Base-by-base conservation (phyloP, 176 grass and related monocot species). In the Oryza brachyantha region DNA sequence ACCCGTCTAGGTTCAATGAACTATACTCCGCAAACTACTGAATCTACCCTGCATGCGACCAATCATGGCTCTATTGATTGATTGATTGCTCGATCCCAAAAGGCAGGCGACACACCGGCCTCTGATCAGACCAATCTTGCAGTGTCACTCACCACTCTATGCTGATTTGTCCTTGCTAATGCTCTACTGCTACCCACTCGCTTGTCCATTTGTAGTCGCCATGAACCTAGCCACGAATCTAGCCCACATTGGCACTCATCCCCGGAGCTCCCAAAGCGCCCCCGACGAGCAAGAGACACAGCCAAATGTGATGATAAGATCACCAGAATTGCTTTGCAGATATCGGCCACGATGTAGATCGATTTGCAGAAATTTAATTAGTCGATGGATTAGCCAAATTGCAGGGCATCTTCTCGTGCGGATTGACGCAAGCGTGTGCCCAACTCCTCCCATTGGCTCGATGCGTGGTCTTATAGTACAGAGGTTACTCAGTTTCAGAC, bases 1-100 rank as follows among this genome's bases (percentile, higher is more conserved):
- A n/a, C n/a, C n/a, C n/a, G n/a, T 75, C 86, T 19, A 80, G 40
- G 36, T 88, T 80, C 86, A 88, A 75, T 88, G 86, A 80, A 80
- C 81, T 45, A 32, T n/a, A n/a, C n/a, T n/a, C n/a, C n/a, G n/a
- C n/a, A 17, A 55, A 52, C 0, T n/a, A 52, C 5, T 52, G 45
- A 61, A 32, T 13, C 11, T 26, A 80, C 14, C 1, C 42, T 25
- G 66, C 40, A 78, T 40, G 70, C 52, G 63, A 74, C 52, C 75
- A 79, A 34, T 75, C 62, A 75, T 64, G 8, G 52, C 4, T 74
- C 19, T 19, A 16, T 57, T 72, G 35, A 67, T 41, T 45, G 81
- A 74, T 79, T 72, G 35, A 67, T 41, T 45, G 81, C 68, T 79
- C 34, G 75, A 75, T 88, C n/a, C 76, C 63, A 63, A 80, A 73